Evolutionary conservation across 257 asterid genomes (phyloP).

Genomic region (Phtheirospermum japonicum): DNA sequence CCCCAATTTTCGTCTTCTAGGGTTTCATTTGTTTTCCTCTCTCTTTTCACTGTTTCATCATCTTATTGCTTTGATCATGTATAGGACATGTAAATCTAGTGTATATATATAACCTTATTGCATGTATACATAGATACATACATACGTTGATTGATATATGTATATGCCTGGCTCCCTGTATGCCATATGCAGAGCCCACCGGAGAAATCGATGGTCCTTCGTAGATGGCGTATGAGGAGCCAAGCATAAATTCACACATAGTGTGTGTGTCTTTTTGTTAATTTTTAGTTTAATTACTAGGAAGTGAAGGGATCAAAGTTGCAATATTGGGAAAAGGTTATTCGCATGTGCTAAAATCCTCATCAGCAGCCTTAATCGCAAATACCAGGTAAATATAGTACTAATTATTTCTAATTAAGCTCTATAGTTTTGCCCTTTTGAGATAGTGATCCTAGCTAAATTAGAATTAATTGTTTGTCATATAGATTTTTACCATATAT

Average conservation of each 20-base stretch:
- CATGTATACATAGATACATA: not conserved
- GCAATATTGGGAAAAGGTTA: too few relatives aligned
- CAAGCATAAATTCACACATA: conserved; percentile 56
- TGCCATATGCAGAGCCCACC: conserved; percentile 78
- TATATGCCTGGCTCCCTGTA: conserved; percentile 98
- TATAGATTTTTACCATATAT: too few relatives aligned
- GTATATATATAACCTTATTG: too few relatives aligned
- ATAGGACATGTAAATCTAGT: not conserved
- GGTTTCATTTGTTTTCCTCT: not conserved
- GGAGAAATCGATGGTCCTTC: conserved; percentile 45
- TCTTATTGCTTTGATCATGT: conserved; percentile 7
- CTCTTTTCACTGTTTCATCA: conserved; percentile 8
- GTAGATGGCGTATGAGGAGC: conserved; percentile 97
- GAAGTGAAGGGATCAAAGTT: not conserved
- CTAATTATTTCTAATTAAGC: too few relatives aligned
- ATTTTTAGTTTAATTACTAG: not conserved
- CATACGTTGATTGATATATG: not conserved
- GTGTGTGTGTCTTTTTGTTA: conserved; percentile 11
- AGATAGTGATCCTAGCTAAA: too few relatives aligned
- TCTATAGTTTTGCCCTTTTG: too few relatives aligned
- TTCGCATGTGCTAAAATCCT: too few relatives aligned
- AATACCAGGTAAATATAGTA: too few relatives aligned
- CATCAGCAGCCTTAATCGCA: too few relatives aligned
- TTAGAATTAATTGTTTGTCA: too few relatives aligned
- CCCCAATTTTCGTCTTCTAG: too few relatives aligned